Percentiles rank a stretch among this genome's conserved stretches.
These are phyloP conservation scores for Royoungia palumana DNA, from an alignment of 768 basidiomycete genomes.

Conservation along the genomic window DNA sequence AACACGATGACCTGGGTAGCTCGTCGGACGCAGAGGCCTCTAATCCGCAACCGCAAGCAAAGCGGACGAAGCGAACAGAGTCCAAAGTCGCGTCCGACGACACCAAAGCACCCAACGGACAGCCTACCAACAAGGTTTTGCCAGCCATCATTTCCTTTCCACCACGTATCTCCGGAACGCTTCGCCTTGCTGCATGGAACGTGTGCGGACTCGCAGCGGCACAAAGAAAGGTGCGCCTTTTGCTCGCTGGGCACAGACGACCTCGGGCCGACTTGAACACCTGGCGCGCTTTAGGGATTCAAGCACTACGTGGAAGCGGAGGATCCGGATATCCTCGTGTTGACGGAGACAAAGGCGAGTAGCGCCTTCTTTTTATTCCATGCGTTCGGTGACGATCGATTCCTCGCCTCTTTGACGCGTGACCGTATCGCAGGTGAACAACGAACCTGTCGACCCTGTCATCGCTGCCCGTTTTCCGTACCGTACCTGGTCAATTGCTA, in stretches of 20 bases:
- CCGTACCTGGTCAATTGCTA: constrained; percentile 72
- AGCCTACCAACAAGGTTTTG: constrained; percentile 72
- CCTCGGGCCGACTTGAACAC: not conserved
- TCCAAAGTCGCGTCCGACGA: constrained; percentile 1
- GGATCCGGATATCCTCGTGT: constrained; percentile 76
- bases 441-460: constrained; percentile 57
- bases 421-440: constrained; percentile 54
- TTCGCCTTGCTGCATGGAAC: constrained; percentile 73
- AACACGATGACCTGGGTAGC: constrained; percentile 33
- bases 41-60: constrained; percentile 20
- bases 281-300: constrained; percentile 57
- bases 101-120: constrained; percentile 39
- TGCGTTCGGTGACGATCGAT: not conserved
- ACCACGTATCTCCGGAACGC: constrained; percentile 41
- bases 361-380: not conserved
- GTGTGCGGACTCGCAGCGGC: constrained; percentile 73
- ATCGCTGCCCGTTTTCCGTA: constrained; percentile 62
- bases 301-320: constrained; percentile 80
- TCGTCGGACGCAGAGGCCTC: constrained; percentile 31
- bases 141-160: constrained; percentile 63
- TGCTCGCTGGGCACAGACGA: not conserved
- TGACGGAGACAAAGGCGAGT: constrained; percentile 82
- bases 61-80: constrained; percentile 27
- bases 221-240: constrained; percentile 63
- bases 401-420: not conserved